A percentile compares a stretch with the other conserved stretches of the same genome.
Evolutionary conservation across 228 moss, liverwort and hornwort genomes (phyloP).

Genomic region (Sphagnum magellanicum): DNA sequence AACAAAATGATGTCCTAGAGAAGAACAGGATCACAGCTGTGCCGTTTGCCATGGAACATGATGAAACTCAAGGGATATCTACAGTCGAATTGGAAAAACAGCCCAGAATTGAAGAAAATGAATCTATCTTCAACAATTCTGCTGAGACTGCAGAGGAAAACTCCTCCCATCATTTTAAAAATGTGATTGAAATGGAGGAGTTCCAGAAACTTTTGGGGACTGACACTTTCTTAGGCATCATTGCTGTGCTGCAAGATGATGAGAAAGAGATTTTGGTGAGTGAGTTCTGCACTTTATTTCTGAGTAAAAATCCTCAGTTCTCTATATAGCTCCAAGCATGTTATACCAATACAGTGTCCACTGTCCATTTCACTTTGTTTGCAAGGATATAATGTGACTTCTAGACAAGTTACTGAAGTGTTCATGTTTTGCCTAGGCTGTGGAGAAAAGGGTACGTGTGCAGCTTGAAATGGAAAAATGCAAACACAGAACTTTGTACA

Average conservation of each 20-base stretch:
- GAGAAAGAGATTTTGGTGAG: neutral
- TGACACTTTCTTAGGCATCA: neutral
- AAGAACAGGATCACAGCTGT: neutral
- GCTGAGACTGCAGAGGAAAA: slow-evolving; percentile 18
- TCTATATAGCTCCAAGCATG: neutral
- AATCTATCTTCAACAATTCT: slow-evolving; percentile 27
- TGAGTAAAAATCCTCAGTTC: neutral
- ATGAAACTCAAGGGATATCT: slow-evolving; percentile 16
- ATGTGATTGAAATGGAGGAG: slow-evolving; percentile 17
- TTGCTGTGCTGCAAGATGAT: neutral
- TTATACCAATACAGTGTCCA: neutral
- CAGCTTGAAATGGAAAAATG: no score
- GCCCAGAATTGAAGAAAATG: slow-evolving; percentile 29
- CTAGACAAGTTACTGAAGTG: neutral
- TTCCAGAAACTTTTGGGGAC: slow-evolving; percentile 4
- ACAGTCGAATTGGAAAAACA: slow-evolving; percentile 25
- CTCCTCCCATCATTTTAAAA: neutral
- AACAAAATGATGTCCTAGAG: neutral
- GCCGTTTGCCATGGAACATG: neutral
- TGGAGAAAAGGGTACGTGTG: neutral
- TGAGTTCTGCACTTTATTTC: neutral
- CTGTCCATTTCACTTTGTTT: neutral
- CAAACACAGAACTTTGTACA: no score
- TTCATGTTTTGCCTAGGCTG: neutral
- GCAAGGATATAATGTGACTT: neutral